Evolutionary conservation across 768 basidiomycete species (phyloP).

Genomic region (Xerocomellus intermedius): DNA sequence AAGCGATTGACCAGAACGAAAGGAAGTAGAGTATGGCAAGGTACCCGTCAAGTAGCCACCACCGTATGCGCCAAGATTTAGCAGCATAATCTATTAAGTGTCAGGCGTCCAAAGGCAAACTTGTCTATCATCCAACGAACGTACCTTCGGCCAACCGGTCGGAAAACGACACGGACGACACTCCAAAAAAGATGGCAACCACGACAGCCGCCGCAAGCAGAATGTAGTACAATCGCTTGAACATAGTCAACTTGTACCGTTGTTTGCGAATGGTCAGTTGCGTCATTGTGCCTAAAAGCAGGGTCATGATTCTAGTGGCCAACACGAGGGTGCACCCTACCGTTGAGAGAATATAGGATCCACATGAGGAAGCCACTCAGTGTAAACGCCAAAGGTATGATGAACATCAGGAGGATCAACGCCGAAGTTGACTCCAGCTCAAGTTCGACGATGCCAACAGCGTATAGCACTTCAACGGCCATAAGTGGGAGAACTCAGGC

Average conservation of each 20-base stretch:
- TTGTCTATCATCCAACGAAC: slow-evolving; percentile 11
- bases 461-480: slow-evolving; percentile 70
- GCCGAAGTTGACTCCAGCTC: slow-evolving; percentile 89
- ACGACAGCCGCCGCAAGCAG: slow-evolving; percentile 79
- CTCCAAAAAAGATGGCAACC: slow-evolving; percentile 86
- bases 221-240: slow-evolving; percentile 80
- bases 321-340: slow-evolving; percentile 40
- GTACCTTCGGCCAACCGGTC: slow-evolving; percentile 87
- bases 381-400: slow-evolving; percentile 92
- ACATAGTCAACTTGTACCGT: slow-evolving; percentile 85
- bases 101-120: neutral
- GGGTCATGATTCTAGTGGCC: neutral
- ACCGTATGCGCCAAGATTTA: slow-evolving; percentile 84
- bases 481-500: slow-evolving; percentile 4
- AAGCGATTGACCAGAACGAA: slow-evolving; percentile 79
- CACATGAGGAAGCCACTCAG: slow-evolving; percentile 95
- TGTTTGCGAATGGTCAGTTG: slow-evolving; percentile 87
- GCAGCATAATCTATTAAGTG: slow-evolving; percentile 78
- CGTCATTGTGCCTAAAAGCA: slow-evolving; percentile 70
- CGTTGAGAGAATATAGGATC: slow-evolving; percentile 90
- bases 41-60: slow-evolving; percentile 98
- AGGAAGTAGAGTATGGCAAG: slow-evolving; percentile 83
- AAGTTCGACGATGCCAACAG: slow-evolving; percentile 91
- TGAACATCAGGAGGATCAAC: slow-evolving; percentile 79
- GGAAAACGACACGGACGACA: slow-evolving; percentile 89